phyloP scores from a whole-genome alignment of 495 filamentous ascomycete species.

The Penicillium flavigenum region DNA sequence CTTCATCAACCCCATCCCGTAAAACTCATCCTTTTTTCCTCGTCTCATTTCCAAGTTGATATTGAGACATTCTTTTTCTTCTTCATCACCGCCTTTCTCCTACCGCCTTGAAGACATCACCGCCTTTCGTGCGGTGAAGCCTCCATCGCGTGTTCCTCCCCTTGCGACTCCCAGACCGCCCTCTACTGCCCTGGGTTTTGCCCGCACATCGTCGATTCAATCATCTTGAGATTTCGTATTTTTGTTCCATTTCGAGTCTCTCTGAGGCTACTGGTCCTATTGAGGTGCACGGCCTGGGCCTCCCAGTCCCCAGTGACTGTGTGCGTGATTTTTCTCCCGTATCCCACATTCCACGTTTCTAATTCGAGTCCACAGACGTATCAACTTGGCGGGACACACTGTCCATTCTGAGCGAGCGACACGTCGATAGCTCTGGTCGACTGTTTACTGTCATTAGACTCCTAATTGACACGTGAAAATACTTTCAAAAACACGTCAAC shows the following conservation, averaged over 20 bases:
- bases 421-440: not conserved
- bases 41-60: not conserved
- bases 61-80: constrained; percentile 1
- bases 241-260: constrained; percentile 3
- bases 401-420: not conserved
- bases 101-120: constrained; percentile 45
- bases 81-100: constrained; percentile 24
- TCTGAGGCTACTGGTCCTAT: constrained; percentile 7
- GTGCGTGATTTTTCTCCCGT: constrained; percentile 10
- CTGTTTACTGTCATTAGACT: not conserved
- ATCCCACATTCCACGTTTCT: constrained; percentile 1
- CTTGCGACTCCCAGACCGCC: constrained; percentile 42
- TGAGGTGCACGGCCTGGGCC: constrained; percentile 8
- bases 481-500: constrained; percentile 9
- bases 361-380: constrained; percentile 3
- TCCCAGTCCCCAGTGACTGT: constrained; percentile 8
- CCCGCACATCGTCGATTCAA: constrained; percentile 26
- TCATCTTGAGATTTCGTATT: constrained; percentile 4
- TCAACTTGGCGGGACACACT: constrained; percentile 1
- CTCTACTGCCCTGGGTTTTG: constrained; percentile 42
- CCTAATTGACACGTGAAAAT: not conserved
- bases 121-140: constrained; percentile 51
- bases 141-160: constrained; percentile 27
- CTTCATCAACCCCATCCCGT: constrained; percentile 12
- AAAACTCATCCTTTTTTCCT: not conserved